Percentiles rank a stretch among this genome's conserved stretches.
These are phyloP conservation scores for Gnomoniopsis smithogilvyi DNA, from an alignment of 2,329 filamentous ascomycete genomes.

Conservation along the genomic window DNA sequence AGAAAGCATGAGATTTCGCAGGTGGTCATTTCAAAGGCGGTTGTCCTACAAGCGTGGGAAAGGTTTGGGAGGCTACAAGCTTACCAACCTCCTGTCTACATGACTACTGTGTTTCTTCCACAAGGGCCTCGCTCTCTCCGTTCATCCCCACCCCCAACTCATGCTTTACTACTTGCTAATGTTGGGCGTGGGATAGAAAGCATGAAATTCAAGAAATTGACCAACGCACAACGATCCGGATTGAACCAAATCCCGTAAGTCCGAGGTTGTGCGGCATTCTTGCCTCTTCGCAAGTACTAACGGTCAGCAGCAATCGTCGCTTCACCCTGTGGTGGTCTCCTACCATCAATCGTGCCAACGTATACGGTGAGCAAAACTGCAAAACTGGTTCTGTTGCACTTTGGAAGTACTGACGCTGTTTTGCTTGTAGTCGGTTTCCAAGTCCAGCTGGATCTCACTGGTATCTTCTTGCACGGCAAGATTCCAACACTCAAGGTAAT, in stretches of 20 bases:
- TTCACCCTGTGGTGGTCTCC: slow-evolving; percentile 98
- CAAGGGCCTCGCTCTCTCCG: slow-evolving; percentile 46
- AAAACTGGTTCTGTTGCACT: no score
- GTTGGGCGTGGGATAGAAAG: slow-evolving; percentile 53
- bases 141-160: slow-evolving; percentile 35
- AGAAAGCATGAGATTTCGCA: no score
- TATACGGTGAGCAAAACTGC: no score
- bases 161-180: slow-evolving; percentile 44
- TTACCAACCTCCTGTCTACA: slow-evolving; percentile 18
- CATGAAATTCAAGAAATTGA: slow-evolving; percentile 99
- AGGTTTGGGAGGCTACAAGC: no score
- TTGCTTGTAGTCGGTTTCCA: slow-evolving; percentile 99
- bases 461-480: slow-evolving; percentile 98
- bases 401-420: no score
- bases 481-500: slow-evolving; percentile 81
- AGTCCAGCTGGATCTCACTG: slow-evolving; percentile 94
- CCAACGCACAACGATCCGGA: slow-evolving; percentile 94
- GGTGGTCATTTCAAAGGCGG: no score
- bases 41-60: neutral
- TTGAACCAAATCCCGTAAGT: slow-evolving; percentile 98
- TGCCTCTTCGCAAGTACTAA: no score
- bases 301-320: slow-evolving; percentile 92
- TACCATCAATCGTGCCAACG: slow-evolving; percentile 67
- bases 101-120: no score
- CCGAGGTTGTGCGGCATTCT: no score